These are phyloP conservation scores for Penicillium sp. DNA, from an alignment of 2,329 filamentous ascomycete genomes.

Conservation along the genomic window DNA sequence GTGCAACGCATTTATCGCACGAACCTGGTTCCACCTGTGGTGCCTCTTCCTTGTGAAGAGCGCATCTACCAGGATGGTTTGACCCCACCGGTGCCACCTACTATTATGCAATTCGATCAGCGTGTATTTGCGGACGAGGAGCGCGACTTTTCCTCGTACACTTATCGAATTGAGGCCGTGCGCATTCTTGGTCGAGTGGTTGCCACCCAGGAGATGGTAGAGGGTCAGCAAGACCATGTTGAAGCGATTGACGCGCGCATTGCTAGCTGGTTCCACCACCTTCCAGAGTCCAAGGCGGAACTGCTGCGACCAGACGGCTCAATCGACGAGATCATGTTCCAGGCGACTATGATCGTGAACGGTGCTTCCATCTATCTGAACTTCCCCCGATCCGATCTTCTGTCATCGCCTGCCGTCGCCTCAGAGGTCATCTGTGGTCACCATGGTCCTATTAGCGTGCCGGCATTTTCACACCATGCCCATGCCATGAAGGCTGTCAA, in stretches of 20 bases:
- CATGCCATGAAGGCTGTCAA: slow-evolving; percentile 80
- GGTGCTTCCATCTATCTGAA: slow-evolving; percentile 69
- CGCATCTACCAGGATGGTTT: slow-evolving; percentile 56
- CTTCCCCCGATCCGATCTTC: slow-evolving; percentile 72
- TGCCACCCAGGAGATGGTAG: slow-evolving; percentile 35
- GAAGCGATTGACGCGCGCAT: slow-evolving; percentile 59
- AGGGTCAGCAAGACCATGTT: slow-evolving; percentile 53
- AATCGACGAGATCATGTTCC: slow-evolving; percentile 87
- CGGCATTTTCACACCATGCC: slow-evolving; percentile 40
- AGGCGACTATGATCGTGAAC: slow-evolving; percentile 76
- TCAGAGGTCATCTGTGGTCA: slow-evolving; percentile 50
- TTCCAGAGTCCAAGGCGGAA: slow-evolving; percentile 70
- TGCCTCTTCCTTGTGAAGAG: slow-evolving; percentile 79
- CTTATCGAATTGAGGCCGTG: slow-evolving; percentile 78
- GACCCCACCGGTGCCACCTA: slow-evolving; percentile 57
- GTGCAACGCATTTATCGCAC: slow-evolving; percentile 56
- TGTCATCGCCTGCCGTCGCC: slow-evolving; percentile 51
- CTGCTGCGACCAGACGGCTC: slow-evolving; percentile 67
- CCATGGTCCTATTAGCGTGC: slow-evolving; percentile 37
- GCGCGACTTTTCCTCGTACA: slow-evolving; percentile 73
- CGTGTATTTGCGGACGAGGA: slow-evolving; percentile 69
- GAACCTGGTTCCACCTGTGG: slow-evolving; percentile 66
- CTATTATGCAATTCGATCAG: slow-evolving; percentile 73
- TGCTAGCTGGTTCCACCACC: slow-evolving; percentile 74
- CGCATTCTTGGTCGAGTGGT: slow-evolving; percentile 77